Evolutionary conservation across 352 stramenopile species (phyloP), one percentile per base, ranked within the genome.

Genomic region (Phytophthora sansomeana): DNA sequence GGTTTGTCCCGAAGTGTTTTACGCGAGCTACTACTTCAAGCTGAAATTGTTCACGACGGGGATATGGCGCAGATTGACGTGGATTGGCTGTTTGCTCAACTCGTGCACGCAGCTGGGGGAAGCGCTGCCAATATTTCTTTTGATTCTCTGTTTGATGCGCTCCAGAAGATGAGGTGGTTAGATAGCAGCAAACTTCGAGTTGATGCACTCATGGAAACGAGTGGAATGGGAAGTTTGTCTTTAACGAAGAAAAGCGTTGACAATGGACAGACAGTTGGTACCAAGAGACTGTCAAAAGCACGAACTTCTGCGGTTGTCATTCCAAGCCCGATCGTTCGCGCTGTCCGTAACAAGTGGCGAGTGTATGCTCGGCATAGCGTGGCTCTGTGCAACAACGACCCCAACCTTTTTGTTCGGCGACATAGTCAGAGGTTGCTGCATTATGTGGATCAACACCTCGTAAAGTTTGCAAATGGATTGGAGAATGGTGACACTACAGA

Each of bases 361-460:
- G 43, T 77, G 9, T 63, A 85, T 24, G 57, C 72, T 24, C 70
- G 62, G 5, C 57, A 72, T 19, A 78, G 56, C 16, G 51, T 88
- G 1, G 62, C 61, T 2, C 5, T 91, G 8, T 82, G 72, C 16
- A 79, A 75, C 29, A 85, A 86, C 43, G 83, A 91, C 41, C 80
- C 74, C 1, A 91, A 91, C 36, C 36, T 72, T 11, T 87, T 85
- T 21, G 55, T 85, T 16, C 73, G 78, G 14, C 74, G 63, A 3
- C 67, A 78, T 32, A 71, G 44, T 42, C 52, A 62, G 43, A 49
- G 58, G 28, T 44, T 72, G 29, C 39, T 67, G 13, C 58, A 62
- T 33, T 65, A 21, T 3, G 72, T 78, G 32, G 66, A 72, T 7
- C 59, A 69, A 21, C 39, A 46, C 9, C 42, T 86, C 30, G 14